These are phyloP conservation scores for Microsporum ferrugineum DNA, from an alignment of 2,329 filamentous ascomycete species.

Conservation along the genomic window DNA sequence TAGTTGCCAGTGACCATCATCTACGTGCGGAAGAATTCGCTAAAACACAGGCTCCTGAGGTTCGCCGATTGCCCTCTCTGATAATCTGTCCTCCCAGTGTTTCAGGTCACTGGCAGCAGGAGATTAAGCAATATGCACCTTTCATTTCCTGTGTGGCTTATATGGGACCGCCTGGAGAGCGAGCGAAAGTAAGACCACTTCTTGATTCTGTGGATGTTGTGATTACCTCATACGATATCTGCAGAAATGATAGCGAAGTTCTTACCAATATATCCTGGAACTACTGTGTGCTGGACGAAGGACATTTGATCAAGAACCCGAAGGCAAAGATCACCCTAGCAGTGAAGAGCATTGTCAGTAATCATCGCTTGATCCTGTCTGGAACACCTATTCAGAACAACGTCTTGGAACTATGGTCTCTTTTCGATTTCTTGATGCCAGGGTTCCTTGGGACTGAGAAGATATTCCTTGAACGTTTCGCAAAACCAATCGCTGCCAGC, in stretches of 20 bases:
- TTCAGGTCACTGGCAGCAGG: slow-evolving; percentile 97
- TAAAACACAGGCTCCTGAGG: slow-evolving; percentile 67
- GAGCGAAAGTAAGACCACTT: slow-evolving; percentile 55
- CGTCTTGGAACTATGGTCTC: slow-evolving; percentile 88
- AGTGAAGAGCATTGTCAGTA: slow-evolving; percentile 79
- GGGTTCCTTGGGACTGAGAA: slow-evolving; percentile 93
- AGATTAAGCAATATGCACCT: slow-evolving; percentile 88
- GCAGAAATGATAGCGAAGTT: slow-evolving; percentile 84
- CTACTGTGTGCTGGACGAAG: slow-evolving; percentile 93
- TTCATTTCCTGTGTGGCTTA: slow-evolving; percentile 86
- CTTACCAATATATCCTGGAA: slow-evolving; percentile 84
- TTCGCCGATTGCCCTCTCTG: slow-evolving; percentile 70
- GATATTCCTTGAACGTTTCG: slow-evolving; percentile 91
- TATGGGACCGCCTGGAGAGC: slow-evolving; percentile 75
- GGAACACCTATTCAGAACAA: slow-evolving; percentile 98
- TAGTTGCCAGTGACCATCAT: slow-evolving; percentile 95
- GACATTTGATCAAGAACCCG: slow-evolving; percentile 96
- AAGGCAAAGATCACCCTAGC: slow-evolving; percentile 91
- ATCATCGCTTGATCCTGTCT: slow-evolving; percentile 90
- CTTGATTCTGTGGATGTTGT: slow-evolving; percentile 79
- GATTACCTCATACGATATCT: slow-evolving; percentile 96
- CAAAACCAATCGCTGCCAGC: slow-evolving; percentile 87
- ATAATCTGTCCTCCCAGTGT: slow-evolving; percentile 94
- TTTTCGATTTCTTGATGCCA: slow-evolving; percentile 98
- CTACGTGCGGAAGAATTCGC: slow-evolving; percentile 80